Evolutionary conservation across 2,329 filamentous ascomycete species (phyloP).

Genomic region (Orbilia oligospora): DNA sequence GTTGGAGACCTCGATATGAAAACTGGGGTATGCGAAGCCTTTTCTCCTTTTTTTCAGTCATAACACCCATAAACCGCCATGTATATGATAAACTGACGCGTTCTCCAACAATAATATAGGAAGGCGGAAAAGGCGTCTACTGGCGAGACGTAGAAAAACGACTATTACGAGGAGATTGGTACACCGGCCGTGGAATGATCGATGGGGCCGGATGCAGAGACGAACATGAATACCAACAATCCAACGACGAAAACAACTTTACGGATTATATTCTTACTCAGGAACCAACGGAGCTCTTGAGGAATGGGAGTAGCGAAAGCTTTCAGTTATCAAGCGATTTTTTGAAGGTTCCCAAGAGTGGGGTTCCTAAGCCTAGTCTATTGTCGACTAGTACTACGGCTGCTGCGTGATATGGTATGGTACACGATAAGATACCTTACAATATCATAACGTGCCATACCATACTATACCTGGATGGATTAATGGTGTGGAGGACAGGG

Average conservation of each 20-base stretch:
- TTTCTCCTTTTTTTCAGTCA: no score
- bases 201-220: conserved; percentile 57
- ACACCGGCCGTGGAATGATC: conserved; percentile 60
- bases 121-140: conserved; percentile 64
- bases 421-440: no score
- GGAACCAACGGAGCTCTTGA: conserved; percentile 47
- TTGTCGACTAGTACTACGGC: conserved; percentile 40
- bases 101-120: conserved; percentile 25
- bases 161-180: conserved; percentile 63
- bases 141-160: conserved; percentile 64
- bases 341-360: conserved; percentile 37
- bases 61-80: neutral
- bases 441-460: no score
- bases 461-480: neutral
- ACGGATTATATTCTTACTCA: conserved; percentile 51
- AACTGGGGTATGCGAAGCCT: conserved; percentile 56
- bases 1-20: conserved; percentile 64
- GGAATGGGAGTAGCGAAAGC: conserved; percentile 52
- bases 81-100: conserved; percentile 8
- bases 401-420: neutral
- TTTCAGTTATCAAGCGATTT: conserved; percentile 54
- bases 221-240: neutral
- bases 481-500: no score
- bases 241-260: conserved; percentile 24
- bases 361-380: conserved; percentile 9